phyloP scores from a whole-genome alignment of 2,329 filamentous ascomycete species.

The Pleoardoris graminearum region DNA sequence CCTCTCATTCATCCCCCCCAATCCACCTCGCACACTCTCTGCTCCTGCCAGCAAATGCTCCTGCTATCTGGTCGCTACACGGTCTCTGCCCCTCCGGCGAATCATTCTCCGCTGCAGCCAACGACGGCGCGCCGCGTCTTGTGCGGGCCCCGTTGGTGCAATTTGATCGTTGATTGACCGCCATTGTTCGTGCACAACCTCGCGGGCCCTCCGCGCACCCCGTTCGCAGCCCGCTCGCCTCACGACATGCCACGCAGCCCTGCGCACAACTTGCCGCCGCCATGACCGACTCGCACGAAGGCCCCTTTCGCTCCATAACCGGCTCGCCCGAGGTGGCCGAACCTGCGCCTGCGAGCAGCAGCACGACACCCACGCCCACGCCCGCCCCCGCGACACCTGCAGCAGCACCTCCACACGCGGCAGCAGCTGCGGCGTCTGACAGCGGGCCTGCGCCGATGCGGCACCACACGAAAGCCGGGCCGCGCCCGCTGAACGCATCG shows the following conservation, averaged over 20 bases:
- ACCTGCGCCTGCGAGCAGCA: slow-evolving; percentile 28
- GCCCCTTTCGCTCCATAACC: slow-evolving; percentile 43
- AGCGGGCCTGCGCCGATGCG: slow-evolving; percentile 24
- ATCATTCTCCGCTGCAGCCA: slow-evolving; percentile 29
- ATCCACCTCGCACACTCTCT: slow-evolving; percentile 10
- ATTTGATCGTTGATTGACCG: slow-evolving; percentile 23
- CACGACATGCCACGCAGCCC: slow-evolving; percentile 24
- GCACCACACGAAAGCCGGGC: slow-evolving; percentile 29
- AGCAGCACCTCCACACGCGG: slow-evolving; percentile 1
- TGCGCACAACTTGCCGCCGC: slow-evolving; percentile 27
- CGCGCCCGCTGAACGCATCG: slow-evolving; percentile 36
- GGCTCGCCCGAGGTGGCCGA: slow-evolving; percentile 44
- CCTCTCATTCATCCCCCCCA: slow-evolving; percentile 7
- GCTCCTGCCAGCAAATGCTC: slow-evolving; percentile 29
- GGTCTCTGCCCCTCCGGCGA: slow-evolving; percentile 26
- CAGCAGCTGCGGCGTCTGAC: slow-evolving; percentile 20
- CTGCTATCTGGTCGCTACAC: slow-evolving; percentile 23
- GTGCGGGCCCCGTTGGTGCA: slow-evolving; percentile 6
- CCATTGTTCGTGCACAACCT: slow-evolving; percentile 23
- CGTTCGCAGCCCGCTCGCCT: slow-evolving; percentile 28
- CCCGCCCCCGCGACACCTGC: slow-evolving; percentile 15
- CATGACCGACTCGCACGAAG: slow-evolving; percentile 38
- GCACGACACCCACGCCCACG: slow-evolving; percentile 13
- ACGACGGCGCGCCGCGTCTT: slow-evolving; percentile 37
- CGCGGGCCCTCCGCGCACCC: too few species aligned